These are phyloP conservation scores for Mucor mucedo DNA, from an alignment of 371 early-diverging fungal species.

Conservation along the genomic window DNA sequence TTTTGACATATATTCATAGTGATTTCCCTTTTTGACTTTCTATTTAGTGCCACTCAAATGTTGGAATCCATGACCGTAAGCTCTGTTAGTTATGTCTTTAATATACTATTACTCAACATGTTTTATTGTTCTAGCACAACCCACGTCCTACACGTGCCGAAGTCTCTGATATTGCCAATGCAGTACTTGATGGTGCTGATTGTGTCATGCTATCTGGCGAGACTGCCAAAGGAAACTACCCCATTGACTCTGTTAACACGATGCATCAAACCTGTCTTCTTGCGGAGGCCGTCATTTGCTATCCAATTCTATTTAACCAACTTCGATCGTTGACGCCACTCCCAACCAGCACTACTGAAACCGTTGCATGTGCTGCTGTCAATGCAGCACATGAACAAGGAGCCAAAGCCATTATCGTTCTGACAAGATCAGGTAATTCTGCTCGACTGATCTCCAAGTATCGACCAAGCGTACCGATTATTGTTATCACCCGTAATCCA, in stretches of 20 bases:
- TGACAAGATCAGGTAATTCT: slow-evolving; percentile 55
- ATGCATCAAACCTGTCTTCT: slow-evolving; percentile 78
- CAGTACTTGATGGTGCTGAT: slow-evolving; percentile 96
- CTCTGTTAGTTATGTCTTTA: not conserved
- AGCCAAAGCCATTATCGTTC: slow-evolving; percentile 87
- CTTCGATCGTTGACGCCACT: slow-evolving; percentile 74
- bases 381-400: slow-evolving; percentile 85
- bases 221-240: slow-evolving; percentile 93
- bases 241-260: slow-evolving; percentile 74
- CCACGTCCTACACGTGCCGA: slow-evolving; percentile 99
- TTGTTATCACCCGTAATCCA: slow-evolving; percentile 86
- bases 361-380: slow-evolving; percentile 94
- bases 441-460: not conserved
- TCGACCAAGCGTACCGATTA: slow-evolving; percentile 88
- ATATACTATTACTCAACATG: slow-evolving; percentile 3
- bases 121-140: slow-evolving; percentile 58
- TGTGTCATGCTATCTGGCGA: slow-evolving; percentile 99
- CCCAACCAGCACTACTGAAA: slow-evolving; percentile 87
- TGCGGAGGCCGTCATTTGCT: slow-evolving; percentile 80
- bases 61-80: slow-evolving; percentile 94
- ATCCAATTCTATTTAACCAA: slow-evolving; percentile 80
- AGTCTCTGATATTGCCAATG: slow-evolving; percentile 98
- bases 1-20: not conserved
- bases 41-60: slow-evolving; percentile 95
- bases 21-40: not conserved